These are phyloP conservation scores for Colletotrichum plurivorum DNA, from an alignment of 2,329 filamentous ascomycete species.

Conservation along the genomic window DNA sequence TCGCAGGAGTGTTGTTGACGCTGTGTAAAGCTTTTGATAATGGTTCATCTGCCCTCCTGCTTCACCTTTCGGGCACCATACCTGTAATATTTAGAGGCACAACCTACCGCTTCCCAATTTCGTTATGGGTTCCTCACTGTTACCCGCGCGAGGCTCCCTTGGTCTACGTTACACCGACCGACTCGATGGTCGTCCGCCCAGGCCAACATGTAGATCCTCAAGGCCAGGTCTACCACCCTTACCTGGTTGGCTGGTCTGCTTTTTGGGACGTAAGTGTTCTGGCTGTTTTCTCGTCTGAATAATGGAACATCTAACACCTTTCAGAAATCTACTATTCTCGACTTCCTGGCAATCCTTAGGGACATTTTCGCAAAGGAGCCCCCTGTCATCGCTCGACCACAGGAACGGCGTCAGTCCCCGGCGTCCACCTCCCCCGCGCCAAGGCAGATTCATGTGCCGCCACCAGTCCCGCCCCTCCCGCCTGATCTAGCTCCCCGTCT, in stretches of 20 bases:
- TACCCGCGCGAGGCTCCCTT: constrained; percentile 91
- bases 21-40: constrained; percentile 81
- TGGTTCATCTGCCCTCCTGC: constrained; percentile 86
- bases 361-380: constrained; percentile 96
- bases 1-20: constrained; percentile 43
- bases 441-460: constrained; percentile 62
- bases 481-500: constrained; percentile 69
- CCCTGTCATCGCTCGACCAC: constrained; percentile 83
- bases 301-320: constrained; percentile 1
- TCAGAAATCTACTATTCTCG: constrained; percentile 86
- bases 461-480: constrained; percentile 80
- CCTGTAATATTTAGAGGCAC: constrained; percentile 93
- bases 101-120: constrained; percentile 91
- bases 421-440: constrained; percentile 49
- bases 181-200: constrained; percentile 89
- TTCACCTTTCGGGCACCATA: constrained; percentile 88
- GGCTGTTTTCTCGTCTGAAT: background rate
- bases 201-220: constrained; percentile 97
- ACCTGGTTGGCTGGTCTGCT: constrained; percentile 88
- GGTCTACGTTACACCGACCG: constrained; percentile 88
- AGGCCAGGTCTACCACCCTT: constrained; percentile 95
- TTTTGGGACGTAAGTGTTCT: constrained; percentile 85
- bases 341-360: constrained; percentile 85
- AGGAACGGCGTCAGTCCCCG: constrained; percentile 58
- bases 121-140: constrained; percentile 91